A percentile compares a stretch with the other conserved stretches of the same genome.
These are phyloP conservation scores for Wickerhamia fluorescens DNA, from an alignment of 805 yeast genomes.

Conservation along the genomic window DNA sequence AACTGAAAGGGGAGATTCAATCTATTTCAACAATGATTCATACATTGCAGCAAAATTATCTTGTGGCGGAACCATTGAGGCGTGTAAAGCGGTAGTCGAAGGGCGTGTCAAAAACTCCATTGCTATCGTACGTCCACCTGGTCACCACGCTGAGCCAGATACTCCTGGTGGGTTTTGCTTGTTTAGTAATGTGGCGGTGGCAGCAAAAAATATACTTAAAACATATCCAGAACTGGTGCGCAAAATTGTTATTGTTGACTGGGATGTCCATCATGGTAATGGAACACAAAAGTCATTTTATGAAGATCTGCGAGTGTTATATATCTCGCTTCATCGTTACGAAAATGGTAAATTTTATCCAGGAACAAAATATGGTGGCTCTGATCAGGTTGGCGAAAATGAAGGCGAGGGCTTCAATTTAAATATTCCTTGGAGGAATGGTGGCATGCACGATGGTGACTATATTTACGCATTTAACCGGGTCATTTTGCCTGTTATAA, in stretches of 20 bases:
- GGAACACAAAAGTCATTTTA: slow-evolving; percentile 94
- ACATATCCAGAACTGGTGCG: slow-evolving; percentile 85
- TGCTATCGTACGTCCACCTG: slow-evolving; percentile 97
- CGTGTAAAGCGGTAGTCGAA: slow-evolving; percentile 91
- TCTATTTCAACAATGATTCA: slow-evolving; percentile 90
- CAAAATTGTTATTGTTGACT: slow-evolving; percentile 76
- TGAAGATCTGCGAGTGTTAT: slow-evolving; percentile 83
- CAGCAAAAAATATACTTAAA: slow-evolving; percentile 77
- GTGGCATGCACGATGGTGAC: slow-evolving; percentile 94
- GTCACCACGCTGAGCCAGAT: slow-evolving; percentile 98
- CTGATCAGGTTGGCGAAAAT: slow-evolving; percentile 77
- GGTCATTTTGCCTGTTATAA: slow-evolving; percentile 79
- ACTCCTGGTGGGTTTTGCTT: slow-evolving; percentile 96
- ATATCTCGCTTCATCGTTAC: slow-evolving; percentile 86
- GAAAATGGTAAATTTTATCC: slow-evolving; percentile 93
- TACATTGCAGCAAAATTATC: slow-evolving; percentile 79
- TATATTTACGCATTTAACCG: slow-evolving; percentile 85
- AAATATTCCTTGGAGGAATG: slow-evolving; percentile 89
- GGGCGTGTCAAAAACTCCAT: slow-evolving; percentile 85
- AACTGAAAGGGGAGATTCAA: slow-evolving; percentile 90
- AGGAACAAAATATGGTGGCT: slow-evolving; percentile 80
- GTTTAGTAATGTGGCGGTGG: slow-evolving; percentile 94
- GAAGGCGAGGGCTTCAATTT: slow-evolving; percentile 81
- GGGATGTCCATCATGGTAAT: slow-evolving; percentile 99
- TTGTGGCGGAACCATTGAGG: slow-evolving; percentile 97